Evolutionary conservation across 176 grass and related monocot genomes (phyloP).

Genomic region (Tillandsia fasciculata): DNA sequence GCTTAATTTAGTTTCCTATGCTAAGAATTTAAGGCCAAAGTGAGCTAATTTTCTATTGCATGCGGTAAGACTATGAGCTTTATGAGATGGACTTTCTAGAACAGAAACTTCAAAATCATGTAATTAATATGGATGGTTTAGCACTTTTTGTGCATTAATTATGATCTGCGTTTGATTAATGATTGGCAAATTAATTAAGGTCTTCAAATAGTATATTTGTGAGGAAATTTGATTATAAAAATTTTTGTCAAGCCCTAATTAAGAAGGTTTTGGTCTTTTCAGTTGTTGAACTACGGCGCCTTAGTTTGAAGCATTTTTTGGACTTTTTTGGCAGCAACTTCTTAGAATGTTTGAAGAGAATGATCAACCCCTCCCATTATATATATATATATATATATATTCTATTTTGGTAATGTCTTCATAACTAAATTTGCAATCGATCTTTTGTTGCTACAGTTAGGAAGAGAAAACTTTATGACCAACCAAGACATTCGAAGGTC

Average conservation of each 20-base stretch:
- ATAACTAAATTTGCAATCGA: too few relatives aligned
- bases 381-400: too few relatives aligned
- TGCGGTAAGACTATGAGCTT: too few relatives aligned
- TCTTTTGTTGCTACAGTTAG: conserved; percentile 18
- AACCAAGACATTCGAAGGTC: conserved; percentile 24
- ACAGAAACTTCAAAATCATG: too few relatives aligned
- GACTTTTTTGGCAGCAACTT: neutral
- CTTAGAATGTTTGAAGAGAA: neutral
- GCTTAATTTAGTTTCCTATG: too few relatives aligned
- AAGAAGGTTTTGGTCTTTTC: neutral
- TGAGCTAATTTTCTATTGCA: too few relatives aligned
- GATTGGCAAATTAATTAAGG: neutral
- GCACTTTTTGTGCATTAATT: too few relatives aligned
- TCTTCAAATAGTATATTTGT: neutral
- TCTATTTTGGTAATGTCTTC: too few relatives aligned
- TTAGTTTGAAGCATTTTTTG: neutral
- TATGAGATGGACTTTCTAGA: too few relatives aligned
- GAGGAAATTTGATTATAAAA: neutral
- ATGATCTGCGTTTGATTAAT: neutral
- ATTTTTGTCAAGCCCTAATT: neutral
- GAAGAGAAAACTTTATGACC: conserved; percentile 25
- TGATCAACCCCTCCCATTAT: too few relatives aligned
- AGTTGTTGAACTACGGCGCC: neutral
- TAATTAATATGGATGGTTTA: too few relatives aligned
- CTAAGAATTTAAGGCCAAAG: too few relatives aligned